phyloP scores from a whole-genome alignment of 805 yeast genomes.

The Starmerella geochares region DNA sequence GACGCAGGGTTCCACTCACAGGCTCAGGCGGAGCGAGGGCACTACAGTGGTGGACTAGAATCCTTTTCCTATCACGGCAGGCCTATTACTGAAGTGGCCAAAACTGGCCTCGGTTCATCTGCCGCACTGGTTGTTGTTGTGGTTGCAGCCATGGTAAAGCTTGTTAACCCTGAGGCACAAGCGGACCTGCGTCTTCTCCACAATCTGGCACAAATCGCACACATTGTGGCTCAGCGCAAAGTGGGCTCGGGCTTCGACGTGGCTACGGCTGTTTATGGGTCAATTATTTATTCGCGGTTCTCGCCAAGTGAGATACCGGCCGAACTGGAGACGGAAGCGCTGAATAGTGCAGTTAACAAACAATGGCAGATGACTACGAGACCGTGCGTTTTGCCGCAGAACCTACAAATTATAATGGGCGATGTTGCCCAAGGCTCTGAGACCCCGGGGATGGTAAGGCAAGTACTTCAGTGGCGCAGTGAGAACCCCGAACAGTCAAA shows the following conservation, averaged over 20 bases:
- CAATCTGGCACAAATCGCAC: conserved; percentile 78
- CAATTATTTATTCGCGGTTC: conserved; percentile 72
- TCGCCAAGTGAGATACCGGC: conserved; percentile 39
- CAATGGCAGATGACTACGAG: conserved; percentile 52
- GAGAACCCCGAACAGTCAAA: conserved; percentile 42
- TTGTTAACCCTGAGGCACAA: conserved; percentile 20
- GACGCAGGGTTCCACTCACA: conserved; percentile 88
- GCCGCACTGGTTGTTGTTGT: conserved; percentile 84
- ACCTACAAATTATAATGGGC: conserved; percentile 73
- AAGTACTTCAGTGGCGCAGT: conserved; percentile 61
- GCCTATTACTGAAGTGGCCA: conserved; percentile 64
- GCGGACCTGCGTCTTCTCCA: conserved; percentile 42
- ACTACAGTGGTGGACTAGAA: conserved; percentile 2
- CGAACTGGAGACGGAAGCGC: conserved; percentile 24
- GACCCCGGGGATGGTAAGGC: conserved; percentile 79
- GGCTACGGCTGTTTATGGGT: conserved; percentile 89
- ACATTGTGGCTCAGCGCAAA: conserved; percentile 88
- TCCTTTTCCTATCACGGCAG: conserved; percentile 50
- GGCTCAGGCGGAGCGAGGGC: conserved; percentile 35
- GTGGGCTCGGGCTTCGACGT: conserved; percentile 97
- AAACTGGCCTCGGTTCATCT: conserved; percentile 93
- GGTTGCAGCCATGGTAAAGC: conserved; percentile 54
- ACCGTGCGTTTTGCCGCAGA: conserved; percentile 55
- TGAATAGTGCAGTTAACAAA: conserved; percentile 28
- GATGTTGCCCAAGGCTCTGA: conserved; percentile 89